These are phyloP conservation scores for Phytophthora melonis DNA, from an alignment of 352 stramenopile species.

Conservation along the genomic window DNA sequence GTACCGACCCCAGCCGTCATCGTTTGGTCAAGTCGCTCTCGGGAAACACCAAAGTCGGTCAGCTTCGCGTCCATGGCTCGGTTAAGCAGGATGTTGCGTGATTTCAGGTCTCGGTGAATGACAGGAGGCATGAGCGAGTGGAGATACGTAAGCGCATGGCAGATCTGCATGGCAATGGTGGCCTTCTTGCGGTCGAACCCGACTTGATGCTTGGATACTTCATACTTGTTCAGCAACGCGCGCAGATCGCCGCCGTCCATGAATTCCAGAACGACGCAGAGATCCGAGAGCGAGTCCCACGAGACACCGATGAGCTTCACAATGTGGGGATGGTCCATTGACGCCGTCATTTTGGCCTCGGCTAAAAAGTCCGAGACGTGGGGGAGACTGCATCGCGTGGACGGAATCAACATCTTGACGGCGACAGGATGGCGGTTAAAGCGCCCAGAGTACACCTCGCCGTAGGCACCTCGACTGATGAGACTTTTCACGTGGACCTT, in stretches of 20 bases:
- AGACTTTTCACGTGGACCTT: constrained; percentile 31
- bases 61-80: constrained; percentile 33
- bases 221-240: constrained; percentile 37
- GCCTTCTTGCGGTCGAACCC: constrained; percentile 29
- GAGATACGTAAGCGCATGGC: constrained; percentile 36
- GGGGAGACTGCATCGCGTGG: not conserved
- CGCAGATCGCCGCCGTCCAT: constrained; percentile 57
- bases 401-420: constrained; percentile 48
- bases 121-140: constrained; percentile 28
- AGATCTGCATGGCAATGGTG: constrained; percentile 44
- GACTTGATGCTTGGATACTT: constrained; percentile 5
- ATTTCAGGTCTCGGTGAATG: constrained; percentile 70
- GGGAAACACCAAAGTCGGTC: constrained; percentile 31
- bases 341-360: constrained; percentile 49
- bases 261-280: constrained; percentile 57
- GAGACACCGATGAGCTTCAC: constrained; percentile 51
- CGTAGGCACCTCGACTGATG: constrained; percentile 49
- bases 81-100: constrained; percentile 59
- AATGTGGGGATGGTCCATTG: constrained; percentile 45
- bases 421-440: constrained; percentile 47
- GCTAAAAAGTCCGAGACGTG: constrained; percentile 39
- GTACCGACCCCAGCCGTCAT: constrained; percentile 36
- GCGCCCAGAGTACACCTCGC: constrained; percentile 48
- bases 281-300: constrained; percentile 49
- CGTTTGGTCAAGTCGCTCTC: constrained; percentile 16